Evolutionary conservation across 495 filamentous ascomycete species (phyloP).

Genomic region (Cercophora newfieldiana): DNA sequence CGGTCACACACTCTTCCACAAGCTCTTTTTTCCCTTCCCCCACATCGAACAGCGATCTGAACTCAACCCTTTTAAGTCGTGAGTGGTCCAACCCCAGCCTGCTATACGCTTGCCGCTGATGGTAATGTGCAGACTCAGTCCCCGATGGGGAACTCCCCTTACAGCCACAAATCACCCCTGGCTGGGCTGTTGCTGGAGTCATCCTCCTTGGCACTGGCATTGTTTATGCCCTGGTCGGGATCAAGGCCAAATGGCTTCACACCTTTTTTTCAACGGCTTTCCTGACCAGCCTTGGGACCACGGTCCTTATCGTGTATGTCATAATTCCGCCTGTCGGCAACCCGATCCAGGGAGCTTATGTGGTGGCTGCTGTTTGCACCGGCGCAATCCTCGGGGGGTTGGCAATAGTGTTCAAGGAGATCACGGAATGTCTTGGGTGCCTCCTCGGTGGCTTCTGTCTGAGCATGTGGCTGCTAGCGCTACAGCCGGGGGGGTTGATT

Average conservation of each 20-base stretch:
- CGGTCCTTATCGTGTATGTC: constrained; percentile 86
- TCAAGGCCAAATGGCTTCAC: constrained; percentile 81
- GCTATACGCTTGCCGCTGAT: not conserved
- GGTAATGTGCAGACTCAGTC: constrained; percentile 34
- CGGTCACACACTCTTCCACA: not conserved
- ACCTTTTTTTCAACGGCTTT: constrained; percentile 80
- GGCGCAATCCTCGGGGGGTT: constrained; percentile 75
- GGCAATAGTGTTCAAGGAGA: constrained; percentile 76
- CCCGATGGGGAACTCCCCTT: constrained; percentile 63
- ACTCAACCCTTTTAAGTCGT: not conserved
- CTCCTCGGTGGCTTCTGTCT: constrained; percentile 84
- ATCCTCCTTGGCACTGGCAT: constrained; percentile 70
- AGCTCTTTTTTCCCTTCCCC: not conserved
- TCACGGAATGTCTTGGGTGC: constrained; percentile 85
- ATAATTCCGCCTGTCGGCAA: constrained; percentile 76
- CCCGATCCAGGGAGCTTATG: constrained; percentile 83
- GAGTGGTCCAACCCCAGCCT: not conserved
- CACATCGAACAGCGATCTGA: not conserved
- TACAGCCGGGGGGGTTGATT: constrained; percentile 77
- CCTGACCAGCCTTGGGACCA: constrained; percentile 69
- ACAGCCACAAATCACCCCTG: constrained; percentile 73
- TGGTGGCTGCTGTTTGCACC: constrained; percentile 76
- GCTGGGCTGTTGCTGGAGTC: constrained; percentile 73
- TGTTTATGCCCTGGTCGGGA: constrained; percentile 73
- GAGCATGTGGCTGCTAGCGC: constrained; percentile 85